Conservation (phyloP, 1,284 basidiomycete species). For the Kwoniella shivajii region DNA sequence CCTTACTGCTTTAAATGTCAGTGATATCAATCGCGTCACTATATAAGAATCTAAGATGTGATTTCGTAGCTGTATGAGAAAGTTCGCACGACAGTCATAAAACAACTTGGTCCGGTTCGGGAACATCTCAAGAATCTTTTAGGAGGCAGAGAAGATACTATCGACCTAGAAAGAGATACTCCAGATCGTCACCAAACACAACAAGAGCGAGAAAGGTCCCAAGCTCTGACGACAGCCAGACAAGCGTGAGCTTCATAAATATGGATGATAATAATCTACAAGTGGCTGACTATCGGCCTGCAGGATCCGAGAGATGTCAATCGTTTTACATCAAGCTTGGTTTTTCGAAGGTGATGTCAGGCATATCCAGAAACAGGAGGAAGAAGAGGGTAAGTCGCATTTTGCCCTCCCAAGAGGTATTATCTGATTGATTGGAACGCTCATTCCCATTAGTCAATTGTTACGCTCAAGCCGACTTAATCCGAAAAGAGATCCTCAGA, state of each 20-base stretch:
- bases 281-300: not conserved
- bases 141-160: conserved; percentile 28
- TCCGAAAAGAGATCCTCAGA: conserved; percentile 45
- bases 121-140: conserved; percentile 25
- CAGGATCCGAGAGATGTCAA: conserved; percentile 38
- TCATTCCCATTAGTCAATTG: conserved; percentile 24
- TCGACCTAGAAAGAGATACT: conserved; percentile 20
- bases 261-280: not conserved
- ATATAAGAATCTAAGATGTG: not conserved
- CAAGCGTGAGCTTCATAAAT: conserved; percentile 14
- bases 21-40: not conserved
- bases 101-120: conserved; percentile 28
- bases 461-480: conserved; percentile 37
- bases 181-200: conserved; percentile 29
- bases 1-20: conserved; percentile 22
- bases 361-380: conserved; percentile 38
- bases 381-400: conserved; percentile 25
- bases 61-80: conserved; percentile 32
- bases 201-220: conserved; percentile 28
- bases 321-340: conserved; percentile 43
- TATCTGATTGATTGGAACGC: not conserved
- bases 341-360: conserved; percentile 48
- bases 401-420: not conserved
- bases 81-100: conserved; percentile 23
- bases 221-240: conserved; percentile 12